phyloP scores from a whole-genome alignment of 202 grass and related monocot genomes.

The Eragrostis tef region DNA sequence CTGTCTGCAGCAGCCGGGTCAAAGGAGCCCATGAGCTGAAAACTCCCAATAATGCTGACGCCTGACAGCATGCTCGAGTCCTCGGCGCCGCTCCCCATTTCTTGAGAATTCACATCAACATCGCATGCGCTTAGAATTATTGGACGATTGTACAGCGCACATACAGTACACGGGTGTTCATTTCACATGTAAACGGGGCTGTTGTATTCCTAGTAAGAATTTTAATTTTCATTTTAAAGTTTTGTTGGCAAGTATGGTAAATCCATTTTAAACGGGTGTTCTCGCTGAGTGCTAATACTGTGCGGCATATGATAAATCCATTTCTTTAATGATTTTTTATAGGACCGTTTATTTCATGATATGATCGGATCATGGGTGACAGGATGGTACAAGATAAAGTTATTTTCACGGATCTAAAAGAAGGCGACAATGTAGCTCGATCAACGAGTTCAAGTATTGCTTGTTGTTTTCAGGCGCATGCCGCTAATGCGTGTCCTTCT shows the following conservation, averaged over 20 bases:
- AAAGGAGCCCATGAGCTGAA: not conserved
- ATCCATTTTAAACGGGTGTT: too few relatives aligned
- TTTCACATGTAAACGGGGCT: constrained; percentile 15
- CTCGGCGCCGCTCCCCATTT: not conserved
- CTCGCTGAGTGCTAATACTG: not conserved
- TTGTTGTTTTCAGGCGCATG: constrained; percentile 38
- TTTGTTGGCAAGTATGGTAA: not conserved
- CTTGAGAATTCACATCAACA: not conserved
- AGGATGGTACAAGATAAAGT: constrained; percentile 35
- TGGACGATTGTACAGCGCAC: not conserved
- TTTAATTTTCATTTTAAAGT: not conserved
- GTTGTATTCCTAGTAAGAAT: not conserved
- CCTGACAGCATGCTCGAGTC: not conserved
- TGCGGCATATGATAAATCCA: not conserved
- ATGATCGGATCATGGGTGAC: constrained; percentile 46
- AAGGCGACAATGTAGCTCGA: constrained; percentile 37
- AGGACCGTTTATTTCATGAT: not conserved
- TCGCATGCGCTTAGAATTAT: not conserved
- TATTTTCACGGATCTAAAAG: constrained; percentile 29
- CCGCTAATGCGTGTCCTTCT: constrained; percentile 51
- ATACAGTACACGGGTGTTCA: not conserved
- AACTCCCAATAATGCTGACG: constrained; percentile 17
- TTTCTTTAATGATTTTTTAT: not conserved
- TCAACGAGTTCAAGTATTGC: constrained; percentile 37
- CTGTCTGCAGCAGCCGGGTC: not conserved